phyloP scores from a whole-genome alignment of 495 filamentous ascomycete genomes.

The Parmelia sp. region DNA sequence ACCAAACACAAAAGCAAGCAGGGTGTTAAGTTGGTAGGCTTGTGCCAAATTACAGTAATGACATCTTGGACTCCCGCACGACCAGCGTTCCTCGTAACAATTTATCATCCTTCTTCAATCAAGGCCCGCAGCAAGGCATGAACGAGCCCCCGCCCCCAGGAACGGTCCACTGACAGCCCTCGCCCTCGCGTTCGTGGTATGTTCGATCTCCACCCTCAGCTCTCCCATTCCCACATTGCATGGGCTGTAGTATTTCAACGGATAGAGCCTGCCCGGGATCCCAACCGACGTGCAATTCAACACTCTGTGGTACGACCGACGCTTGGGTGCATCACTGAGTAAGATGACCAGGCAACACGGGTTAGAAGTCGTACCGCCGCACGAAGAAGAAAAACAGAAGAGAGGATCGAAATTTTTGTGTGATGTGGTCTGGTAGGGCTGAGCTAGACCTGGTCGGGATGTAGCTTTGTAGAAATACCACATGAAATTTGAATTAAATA shows the following conservation, averaged over 20 bases:
- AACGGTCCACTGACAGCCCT: no score
- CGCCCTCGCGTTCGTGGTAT: neutral
- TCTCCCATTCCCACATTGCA: constrained; percentile 9
- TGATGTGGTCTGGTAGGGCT: constrained; percentile 22
- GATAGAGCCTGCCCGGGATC: constrained; percentile 7
- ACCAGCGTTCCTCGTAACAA: neutral
- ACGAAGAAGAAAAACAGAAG: constrained; percentile 47
- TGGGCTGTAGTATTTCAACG: constrained; percentile 6
- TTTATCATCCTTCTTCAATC: neutral
- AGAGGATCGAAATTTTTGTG: constrained; percentile 22
- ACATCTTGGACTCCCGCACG: neutral
- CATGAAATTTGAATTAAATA: neutral
- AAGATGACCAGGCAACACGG: constrained; percentile 51
- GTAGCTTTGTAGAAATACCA: neutral
- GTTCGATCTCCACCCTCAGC: constrained; percentile 21
- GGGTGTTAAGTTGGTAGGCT: neutral
- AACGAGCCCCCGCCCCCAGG: neutral
- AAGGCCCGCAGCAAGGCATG: neutral
- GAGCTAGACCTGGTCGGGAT: constrained; percentile 7
- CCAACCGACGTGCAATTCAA: constrained; percentile 53
- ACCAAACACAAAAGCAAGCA: neutral
- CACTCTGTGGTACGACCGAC: constrained; percentile 57
- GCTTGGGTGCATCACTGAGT: constrained; percentile 47
- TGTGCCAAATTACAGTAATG: neutral
- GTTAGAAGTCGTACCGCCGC: constrained; percentile 52